Percentiles rank a stretch among this genome's conserved stretches.
These are phyloP conservation scores for Microcera coccophila DNA, from an alignment of 2,329 filamentous ascomycete genomes.

Conservation along the genomic window DNA sequence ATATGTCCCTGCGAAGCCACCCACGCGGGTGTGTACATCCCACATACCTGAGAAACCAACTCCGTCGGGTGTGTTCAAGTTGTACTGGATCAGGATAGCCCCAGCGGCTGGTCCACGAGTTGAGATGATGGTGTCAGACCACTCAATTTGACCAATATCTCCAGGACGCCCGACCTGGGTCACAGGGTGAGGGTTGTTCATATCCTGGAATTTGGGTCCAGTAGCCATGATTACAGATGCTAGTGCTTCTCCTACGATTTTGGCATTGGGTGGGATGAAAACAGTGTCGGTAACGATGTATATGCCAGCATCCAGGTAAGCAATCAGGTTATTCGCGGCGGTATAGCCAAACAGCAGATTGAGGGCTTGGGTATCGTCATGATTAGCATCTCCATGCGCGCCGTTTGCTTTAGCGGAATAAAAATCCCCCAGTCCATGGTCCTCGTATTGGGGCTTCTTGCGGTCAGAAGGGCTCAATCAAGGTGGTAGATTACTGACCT, in stretches of 20 bases:
- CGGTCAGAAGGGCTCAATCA: constrained; percentile 1
- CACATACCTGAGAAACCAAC: constrained; percentile 55
- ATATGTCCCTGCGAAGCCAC: constrained; percentile 66
- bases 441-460: constrained; percentile 62
- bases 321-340: constrained; percentile 52
- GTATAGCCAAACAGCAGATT: constrained; percentile 48
- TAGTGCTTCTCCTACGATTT: constrained; percentile 58
- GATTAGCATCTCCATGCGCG: constrained; percentile 61
- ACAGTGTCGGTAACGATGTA: constrained; percentile 58
- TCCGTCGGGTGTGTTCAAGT: constrained; percentile 48
- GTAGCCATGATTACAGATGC: constrained; percentile 52
- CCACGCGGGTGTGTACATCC: constrained; percentile 75
- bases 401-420: constrained; percentile 57
- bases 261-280: constrained; percentile 44
- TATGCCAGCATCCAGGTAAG: constrained; percentile 59
- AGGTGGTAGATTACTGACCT: constrained; percentile 33
- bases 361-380: constrained; percentile 70
- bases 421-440: constrained; percentile 55
- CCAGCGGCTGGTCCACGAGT: constrained; percentile 64
- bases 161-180: constrained; percentile 63
- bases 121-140: constrained; percentile 67
- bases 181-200: constrained; percentile 58
- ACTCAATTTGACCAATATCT: constrained; percentile 63
- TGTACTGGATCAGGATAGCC: constrained; percentile 70
- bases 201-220: constrained; percentile 54